Percentiles rank a stretch among this genome's conserved stretches.
phyloP scores from a whole-genome alignment of 1,139 yeast species.

The Suhomyces chickasaworum region DNA sequence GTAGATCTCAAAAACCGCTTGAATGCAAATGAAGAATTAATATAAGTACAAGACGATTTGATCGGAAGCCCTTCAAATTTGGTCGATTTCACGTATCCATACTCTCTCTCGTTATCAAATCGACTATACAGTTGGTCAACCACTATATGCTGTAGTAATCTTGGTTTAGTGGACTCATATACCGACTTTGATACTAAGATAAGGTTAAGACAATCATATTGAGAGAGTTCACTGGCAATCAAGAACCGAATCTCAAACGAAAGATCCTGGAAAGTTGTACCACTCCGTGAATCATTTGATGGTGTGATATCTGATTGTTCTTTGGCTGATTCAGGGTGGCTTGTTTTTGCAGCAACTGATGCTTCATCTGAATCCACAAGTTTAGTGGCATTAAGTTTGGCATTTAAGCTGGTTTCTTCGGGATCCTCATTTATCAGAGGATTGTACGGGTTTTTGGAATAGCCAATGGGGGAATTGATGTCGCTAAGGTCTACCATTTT shows the following conservation, averaged over 20 bases:
- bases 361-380: neutral
- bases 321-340: no score
- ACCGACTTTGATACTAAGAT: slow-evolving; percentile 33
- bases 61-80: slow-evolving; percentile 1
- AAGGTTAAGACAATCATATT: slow-evolving; percentile 42
- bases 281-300: no score
- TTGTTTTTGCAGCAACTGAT: neutral
- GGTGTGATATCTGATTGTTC: no score
- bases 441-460: neutral
- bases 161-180: slow-evolving; percentile 31
- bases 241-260: slow-evolving; percentile 42
- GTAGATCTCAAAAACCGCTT: slow-evolving; percentile 29
- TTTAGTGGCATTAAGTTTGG: neutral
- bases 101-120: slow-evolving; percentile 35
- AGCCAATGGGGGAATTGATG: neutral
- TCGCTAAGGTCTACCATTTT: neutral
- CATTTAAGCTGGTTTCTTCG: neutral
- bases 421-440: neutral
- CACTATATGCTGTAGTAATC: slow-evolving; percentile 41
- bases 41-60: slow-evolving; percentile 28
- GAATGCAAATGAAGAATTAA: slow-evolving; percentile 38
- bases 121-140: slow-evolving; percentile 41
- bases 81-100: slow-evolving; percentile 14
- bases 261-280: slow-evolving; percentile 28
- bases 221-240: slow-evolving; percentile 40